Evolutionary conservation across 768 basidiomycete species (phyloP), one percentile per base, ranked within the genome.

Genomic region (Tulasnella sp.): DNA sequence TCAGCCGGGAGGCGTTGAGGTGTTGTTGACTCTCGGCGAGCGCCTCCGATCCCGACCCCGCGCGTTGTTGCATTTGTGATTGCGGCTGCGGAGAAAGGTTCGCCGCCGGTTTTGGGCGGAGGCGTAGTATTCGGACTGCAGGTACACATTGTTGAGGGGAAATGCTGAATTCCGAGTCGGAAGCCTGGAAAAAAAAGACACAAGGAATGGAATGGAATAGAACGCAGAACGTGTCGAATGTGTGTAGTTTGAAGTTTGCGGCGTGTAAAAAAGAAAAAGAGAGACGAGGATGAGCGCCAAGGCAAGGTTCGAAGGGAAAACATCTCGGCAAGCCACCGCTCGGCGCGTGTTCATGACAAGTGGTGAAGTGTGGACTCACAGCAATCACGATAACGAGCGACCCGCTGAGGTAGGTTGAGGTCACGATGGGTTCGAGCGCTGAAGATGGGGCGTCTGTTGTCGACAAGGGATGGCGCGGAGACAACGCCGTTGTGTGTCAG

Each of bases 371-470:
- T 15, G 40, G 67, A 77, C 77, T 29, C 46, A 77, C 77, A 39
- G 71, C 69, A 3, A 73, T 69, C 35, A 77, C 70, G 42, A 77
- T 42, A 37, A 77, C 77, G 44, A 77, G 77, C 37, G 77, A 77
- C 42, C 69, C 69, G 26, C 44, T 42, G n/a, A 77, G 77, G 35
- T 70, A 71, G 46, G 18, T 26, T 35, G 77, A 77, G 13, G 77
- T 46, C 11, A 77, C 46, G 35, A 77, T 46, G 18, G 77, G 69
- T 39, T 70, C 69, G 11, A 77, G 39, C 2, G 69, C 26, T 23
- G 70, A 29, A 15, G 37, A 37, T 29, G 74, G 74, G 46, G 74
- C 39, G 46, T 61, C 69, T 77, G 77, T 57, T 35, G 44, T 44
- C 13, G 32, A 61, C 48, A 67, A 32, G 46, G 48, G 37, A 61